phyloP scores from a whole-genome alignment of 2,329 filamentous ascomycete genomes.

The Phialocephala subalpina region DNA sequence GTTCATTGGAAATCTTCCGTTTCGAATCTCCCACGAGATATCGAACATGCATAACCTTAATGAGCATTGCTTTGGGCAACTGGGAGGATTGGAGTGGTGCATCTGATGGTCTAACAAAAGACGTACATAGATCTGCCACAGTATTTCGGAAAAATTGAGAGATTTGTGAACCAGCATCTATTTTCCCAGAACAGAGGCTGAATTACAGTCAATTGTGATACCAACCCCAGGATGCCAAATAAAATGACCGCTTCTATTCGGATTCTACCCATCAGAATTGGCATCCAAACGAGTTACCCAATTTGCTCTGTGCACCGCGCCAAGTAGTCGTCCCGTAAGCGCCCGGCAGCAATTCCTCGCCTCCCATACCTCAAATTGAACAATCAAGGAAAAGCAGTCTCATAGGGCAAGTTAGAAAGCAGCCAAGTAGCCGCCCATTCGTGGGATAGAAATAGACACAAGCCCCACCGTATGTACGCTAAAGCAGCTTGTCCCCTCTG shows the following conservation, averaged over 20 bases:
- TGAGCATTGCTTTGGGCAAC: slow-evolving; percentile 1
- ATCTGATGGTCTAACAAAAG: slow-evolving; percentile 11
- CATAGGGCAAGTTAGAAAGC: slow-evolving; percentile 29
- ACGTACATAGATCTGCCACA: slow-evolving; percentile 12
- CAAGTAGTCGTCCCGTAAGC: slow-evolving; percentile 9
- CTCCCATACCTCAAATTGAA: slow-evolving; percentile 12
- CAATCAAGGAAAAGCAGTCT: slow-evolving; percentile 8
- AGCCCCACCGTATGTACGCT: slow-evolving; percentile 31
- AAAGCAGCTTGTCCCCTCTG: slow-evolving; percentile 19
- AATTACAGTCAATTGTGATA: no score
- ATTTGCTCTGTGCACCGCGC: slow-evolving; percentile 1
- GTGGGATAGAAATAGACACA: slow-evolving; percentile 38
- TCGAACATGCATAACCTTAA: slow-evolving; percentile 17
- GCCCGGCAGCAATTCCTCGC: slow-evolving; percentile 9
- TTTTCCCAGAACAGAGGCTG: no score
- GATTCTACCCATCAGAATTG: background rate
- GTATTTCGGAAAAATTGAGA: slow-evolving; percentile 1
- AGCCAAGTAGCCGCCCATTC: slow-evolving; percentile 27
- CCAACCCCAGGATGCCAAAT: no score
- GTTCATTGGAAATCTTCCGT: slow-evolving; percentile 16
- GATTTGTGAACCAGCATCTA: background rate
- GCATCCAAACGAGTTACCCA: background rate
- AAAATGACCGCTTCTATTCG: no score
- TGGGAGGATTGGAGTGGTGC: background rate
- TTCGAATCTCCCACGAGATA: slow-evolving; percentile 14